Evolutionary conservation across 345 rosid species (phyloP), one percentile per base, ranked within the genome.

Genomic region (Eucalyptus cloeziana): DNA sequence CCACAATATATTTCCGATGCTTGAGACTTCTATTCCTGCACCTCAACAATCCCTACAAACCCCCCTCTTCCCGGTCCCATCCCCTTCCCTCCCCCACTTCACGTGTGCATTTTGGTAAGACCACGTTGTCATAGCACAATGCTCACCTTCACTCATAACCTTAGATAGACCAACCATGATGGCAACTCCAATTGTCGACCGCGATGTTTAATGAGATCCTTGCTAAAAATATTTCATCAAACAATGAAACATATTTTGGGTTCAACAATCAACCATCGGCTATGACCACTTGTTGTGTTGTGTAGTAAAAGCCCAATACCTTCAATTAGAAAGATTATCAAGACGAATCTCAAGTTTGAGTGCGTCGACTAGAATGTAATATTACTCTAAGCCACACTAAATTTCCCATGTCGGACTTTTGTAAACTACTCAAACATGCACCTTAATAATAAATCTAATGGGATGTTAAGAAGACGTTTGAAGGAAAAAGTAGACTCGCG

Each of bases 261-360:
- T 56, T 56, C 62, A 56, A 56, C 62, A 56, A 56, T 56, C 27
- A 56, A 24, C 62, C 62, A 56, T 56, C 30, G 0, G 2, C 27
- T 24, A 24, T 9, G 5, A 56, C 0, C 62, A 56, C 12, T 56
- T 56, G 27, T 56, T 56, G 30, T 56, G 30, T 56, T 56, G 5
- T 0, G 0, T 4, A 56, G 27, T 56, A 8, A 9, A 56, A 22
- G 30, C 1, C 30, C 30, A 0, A 56, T 56, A 56, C 30, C 1
- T 22, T 8, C 30, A 56, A 56, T 56, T 56, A 56, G 10, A 56
- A 9, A 56, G 27, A 56, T 56, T 2, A 56, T 1, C 5, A 0
- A 22, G 62, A 56, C 5, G 62, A 56, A 56, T 56, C 5, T 24
- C 27, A 56, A 56, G 62, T 56, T 56, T 56, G 30, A 56, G 12